These are phyloP conservation scores for Cavenderia fasciculata DNA, from an alignment of 78 protist genomes.

Conservation along the genomic window DNA sequence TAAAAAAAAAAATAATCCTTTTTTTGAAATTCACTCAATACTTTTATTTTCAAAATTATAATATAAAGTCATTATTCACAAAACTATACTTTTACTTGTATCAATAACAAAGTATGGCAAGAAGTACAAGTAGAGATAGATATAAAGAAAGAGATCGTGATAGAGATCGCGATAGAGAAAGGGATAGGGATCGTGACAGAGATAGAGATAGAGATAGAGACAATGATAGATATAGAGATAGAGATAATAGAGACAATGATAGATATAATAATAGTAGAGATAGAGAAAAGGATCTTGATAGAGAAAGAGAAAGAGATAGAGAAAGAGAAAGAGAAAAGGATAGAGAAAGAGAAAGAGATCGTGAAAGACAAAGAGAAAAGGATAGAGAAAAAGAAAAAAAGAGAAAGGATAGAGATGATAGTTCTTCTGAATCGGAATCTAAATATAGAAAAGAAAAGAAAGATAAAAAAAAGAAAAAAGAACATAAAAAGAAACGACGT, in stretches of 20 bases:
- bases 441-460: not conserved
- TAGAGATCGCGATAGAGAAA: conserved; percentile 10
- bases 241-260: not conserved
- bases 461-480: not conserved
- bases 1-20: not conserved
- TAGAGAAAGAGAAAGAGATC: conserved; percentile 36
- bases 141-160: not conserved
- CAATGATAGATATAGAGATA: not conserved
- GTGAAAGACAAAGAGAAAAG: not conserved
- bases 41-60: too few species aligned
- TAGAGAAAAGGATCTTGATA: not conserved
- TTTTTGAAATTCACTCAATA: too few species aligned
- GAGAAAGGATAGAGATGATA: conserved; percentile 17
- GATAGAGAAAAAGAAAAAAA: not conserved
- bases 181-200: conserved; percentile 8
- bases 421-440: not conserved
- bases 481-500: conserved; percentile 78
- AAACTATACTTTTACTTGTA: too few species aligned
- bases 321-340: conserved; percentile 34
- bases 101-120: too few species aligned
- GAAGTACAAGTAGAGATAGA: conserved; percentile 6
- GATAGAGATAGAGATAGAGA: conserved; percentile 19
- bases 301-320: conserved; percentile 21
- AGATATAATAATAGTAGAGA: not conserved
- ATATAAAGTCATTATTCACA: too few species aligned